phyloP scores from a whole-genome alignment of 1,284 basidiomycete species.

The Volvariella surrecta region DNA sequence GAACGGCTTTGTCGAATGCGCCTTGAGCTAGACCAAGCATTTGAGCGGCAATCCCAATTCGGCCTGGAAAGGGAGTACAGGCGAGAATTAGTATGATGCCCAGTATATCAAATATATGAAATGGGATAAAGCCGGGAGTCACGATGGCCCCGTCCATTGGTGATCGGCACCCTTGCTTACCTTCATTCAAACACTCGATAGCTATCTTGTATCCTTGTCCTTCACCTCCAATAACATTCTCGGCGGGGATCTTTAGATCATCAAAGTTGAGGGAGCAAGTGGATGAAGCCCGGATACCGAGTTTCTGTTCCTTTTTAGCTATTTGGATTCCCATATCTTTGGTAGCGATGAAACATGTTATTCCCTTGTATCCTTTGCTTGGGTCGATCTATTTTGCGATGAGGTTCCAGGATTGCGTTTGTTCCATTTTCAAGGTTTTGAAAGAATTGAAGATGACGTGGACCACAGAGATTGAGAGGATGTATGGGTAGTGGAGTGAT shows the following conservation, averaged over 20 bases:
- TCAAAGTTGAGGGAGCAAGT: slow-evolving; percentile 97
- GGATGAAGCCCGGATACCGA: slow-evolving; percentile 95
- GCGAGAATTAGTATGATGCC: no score
- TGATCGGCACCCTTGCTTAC: slow-evolving; percentile 20
- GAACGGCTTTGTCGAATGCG: slow-evolving; percentile 88
- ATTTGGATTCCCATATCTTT: slow-evolving; percentile 97
- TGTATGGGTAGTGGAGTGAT: no score
- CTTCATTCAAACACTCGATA: slow-evolving; percentile 97
- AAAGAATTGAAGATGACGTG: no score
- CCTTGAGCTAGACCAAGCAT: slow-evolving; percentile 97
- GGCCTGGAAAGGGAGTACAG: slow-evolving; percentile 31
- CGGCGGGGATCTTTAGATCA: slow-evolving; percentile 86
- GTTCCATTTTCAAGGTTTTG: no score
- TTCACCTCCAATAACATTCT: slow-evolving; percentile 90
- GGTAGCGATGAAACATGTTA: slow-evolving; percentile 94
- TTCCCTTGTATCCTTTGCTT: slow-evolving; percentile 96
- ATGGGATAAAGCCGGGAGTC: no score
- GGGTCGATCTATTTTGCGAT: slow-evolving; percentile 78
- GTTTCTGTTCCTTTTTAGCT: slow-evolving; percentile 98
- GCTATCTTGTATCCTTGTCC: slow-evolving; percentile 96
- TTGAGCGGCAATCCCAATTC: slow-evolving; percentile 96
- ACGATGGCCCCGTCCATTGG: no score
- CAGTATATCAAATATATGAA: no score
- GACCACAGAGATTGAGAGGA: no score
- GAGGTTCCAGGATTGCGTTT: no score